A percentile compares a stretch with the other conserved stretches of the same genome.
Evolutionary conservation across 2,329 filamentous ascomycete species (phyloP).

Genomic region (Xylariaceae sp.): DNA sequence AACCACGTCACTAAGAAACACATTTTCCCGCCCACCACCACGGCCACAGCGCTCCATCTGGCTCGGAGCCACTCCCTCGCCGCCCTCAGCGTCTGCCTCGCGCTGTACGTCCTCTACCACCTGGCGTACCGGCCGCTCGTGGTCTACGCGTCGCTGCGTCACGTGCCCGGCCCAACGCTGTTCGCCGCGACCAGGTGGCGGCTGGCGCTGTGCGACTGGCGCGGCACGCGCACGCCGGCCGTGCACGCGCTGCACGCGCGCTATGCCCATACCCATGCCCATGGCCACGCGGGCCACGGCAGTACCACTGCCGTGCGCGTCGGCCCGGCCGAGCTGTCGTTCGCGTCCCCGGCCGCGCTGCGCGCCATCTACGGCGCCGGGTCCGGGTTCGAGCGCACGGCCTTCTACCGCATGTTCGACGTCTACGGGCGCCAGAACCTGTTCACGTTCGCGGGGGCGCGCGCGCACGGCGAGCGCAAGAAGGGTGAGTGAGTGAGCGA

Average conservation of each 20-base stretch:
- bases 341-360: constrained; percentile 34
- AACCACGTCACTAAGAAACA: too few species aligned
- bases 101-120: background rate
- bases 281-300: too few species aligned
- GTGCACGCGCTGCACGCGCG: constrained; percentile 35
- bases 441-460: constrained; percentile 39
- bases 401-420: constrained; percentile 50
- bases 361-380: constrained; percentile 48
- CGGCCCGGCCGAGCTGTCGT: constrained; percentile 37
- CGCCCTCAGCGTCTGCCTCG: background rate
- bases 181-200: constrained; percentile 37
- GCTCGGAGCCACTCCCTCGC: background rate
- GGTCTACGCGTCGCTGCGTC: constrained; percentile 7
- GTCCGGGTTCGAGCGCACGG: constrained; percentile 39
- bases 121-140: background rate
- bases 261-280: too few species aligned
- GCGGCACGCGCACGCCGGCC: constrained; percentile 31
- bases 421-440: constrained; percentile 43
- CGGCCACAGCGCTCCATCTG: background rate
- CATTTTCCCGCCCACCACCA: too few species aligned
- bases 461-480: constrained; percentile 41
- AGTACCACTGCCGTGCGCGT: constrained; percentile 38
- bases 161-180: constrained; percentile 30
- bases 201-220: constrained; percentile 36
- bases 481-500: too few species aligned